Evolutionary conservation across 257 asterid species (phyloP).

Genomic region (Anisodus acutangulus): DNA sequence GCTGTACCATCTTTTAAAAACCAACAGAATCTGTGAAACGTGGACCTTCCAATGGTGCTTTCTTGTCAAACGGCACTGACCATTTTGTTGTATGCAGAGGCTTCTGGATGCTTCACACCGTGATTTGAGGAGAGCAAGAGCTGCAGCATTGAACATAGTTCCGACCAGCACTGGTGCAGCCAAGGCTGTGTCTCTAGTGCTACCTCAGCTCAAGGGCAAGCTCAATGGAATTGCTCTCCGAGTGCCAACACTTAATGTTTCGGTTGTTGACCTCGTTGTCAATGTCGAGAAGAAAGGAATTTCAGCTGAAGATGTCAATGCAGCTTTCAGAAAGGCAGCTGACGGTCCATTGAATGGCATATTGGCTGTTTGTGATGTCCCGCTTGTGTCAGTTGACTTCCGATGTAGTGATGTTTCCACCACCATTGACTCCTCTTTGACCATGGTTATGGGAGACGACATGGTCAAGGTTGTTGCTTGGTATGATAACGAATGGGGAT

Average conservation of each 20-base stretch:
- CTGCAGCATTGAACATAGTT: conserved; percentile 92
- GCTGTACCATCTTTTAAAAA: too few species aligned
- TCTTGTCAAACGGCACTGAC: neutral
- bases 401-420: conserved; percentile 52
- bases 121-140: conserved; percentile 87
- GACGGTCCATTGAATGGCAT: conserved; percentile 75
- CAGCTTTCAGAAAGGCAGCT: conserved; percentile 89
- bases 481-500: conserved; percentile 99
- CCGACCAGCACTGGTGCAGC: conserved; percentile 99
- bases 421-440: conserved; percentile 82
- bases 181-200: conserved; percentile 91
- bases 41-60: neutral
- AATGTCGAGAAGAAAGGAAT: conserved; percentile 82
- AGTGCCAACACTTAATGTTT: conserved; percentile 94
- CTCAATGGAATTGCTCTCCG: conserved; percentile 94
- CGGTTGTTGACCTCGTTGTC: conserved; percentile 87
- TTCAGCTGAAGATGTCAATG: conserved; percentile 79
- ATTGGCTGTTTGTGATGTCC: conserved; percentile 73
- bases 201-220: conserved; percentile 94
- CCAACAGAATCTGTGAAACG: neutral
- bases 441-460: conserved; percentile 98
- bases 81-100: conserved; percentile 56
- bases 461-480: conserved; percentile 98
- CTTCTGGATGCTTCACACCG: conserved; percentile 94
- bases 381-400: conserved; percentile 90